Evolutionary conservation across 2,329 filamentous ascomycete species (phyloP), one percentile per base, ranked within the genome.

Genomic region (Fusarium verticillioides): DNA sequence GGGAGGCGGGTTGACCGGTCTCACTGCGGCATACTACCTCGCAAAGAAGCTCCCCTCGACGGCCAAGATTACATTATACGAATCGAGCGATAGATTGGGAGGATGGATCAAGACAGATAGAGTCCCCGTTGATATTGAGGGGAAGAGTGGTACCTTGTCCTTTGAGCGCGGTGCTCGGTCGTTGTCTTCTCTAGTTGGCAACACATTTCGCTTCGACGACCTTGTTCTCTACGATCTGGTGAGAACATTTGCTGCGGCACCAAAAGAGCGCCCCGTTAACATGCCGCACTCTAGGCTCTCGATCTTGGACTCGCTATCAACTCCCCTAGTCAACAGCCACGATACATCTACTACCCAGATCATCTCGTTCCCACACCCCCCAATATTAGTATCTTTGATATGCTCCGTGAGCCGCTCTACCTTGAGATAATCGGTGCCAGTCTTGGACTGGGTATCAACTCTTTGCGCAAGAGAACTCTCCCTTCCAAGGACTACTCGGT

Each of bases 291-390:
- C 78, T 71, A 83, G 82, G 77, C 75, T 21, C 77, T 82, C 47
- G 81, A 82, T 61, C 78, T 83, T 34, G 81, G 81, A 40, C 81
- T 83, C 66, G 62, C 70, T n/a, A 77, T 90, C 86, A 50, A 82
- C 81, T 85, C 87, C 83, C 87, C 59, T 86, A 87, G 60, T 85
- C 79, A 77, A 46, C 70, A 75, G 56, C 76, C 80, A 19, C 92
- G 95, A 70, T 98, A 92, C 82, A 85, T 98, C 67, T 98, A 96
- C 87, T 97, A 97, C 78, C 94, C 94, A 4, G 93, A 97, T 80
- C 93, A 91, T 78, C 88, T 84, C 39, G 81, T 84, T 34, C 60
- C 74, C 42, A 71, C 82, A 32, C 82, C 82, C 4, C 81, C 82
- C 6, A 62, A 74, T 28, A 64, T 74, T 37, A 69, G 67, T 60